Evolutionary conservation across 139 green algal genomes (phyloP), one percentile per base, ranked within the genome.

Genomic region (Tetratostichococcus sp.): DNA sequence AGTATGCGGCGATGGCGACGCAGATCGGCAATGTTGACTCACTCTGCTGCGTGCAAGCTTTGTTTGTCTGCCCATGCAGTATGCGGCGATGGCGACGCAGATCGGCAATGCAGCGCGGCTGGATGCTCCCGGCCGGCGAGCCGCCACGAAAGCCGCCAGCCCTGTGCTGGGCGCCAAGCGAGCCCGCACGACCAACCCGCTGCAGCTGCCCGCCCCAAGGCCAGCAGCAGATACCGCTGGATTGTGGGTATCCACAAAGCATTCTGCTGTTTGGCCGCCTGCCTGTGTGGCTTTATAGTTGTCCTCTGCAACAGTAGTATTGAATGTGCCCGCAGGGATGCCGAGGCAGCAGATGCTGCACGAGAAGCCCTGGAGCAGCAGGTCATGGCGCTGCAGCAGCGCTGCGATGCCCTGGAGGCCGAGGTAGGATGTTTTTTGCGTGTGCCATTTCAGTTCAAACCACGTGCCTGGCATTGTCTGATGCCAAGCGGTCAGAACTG

Each of bases 21-120:
- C 78, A 84, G 73, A 89, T 90, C 34, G 69, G 76, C 76, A 87
- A 71, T 23, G 72, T n/a, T n/a, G n/a, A n/a, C n/a, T n/a, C n/a
- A n/a, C n/a, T n/a, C n/a, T n/a, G n/a, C n/a, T n/a, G 30, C n/a
- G 25, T 62, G 2, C 71, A 78, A n/a, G 71, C 28, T 43, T 8
- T 14, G 11, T 42, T 32, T 25, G 14, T 21, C 26, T 66, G 5
- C 8, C 6, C 58, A 0, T 69, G 65, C 76, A 80, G 74, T 90
- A 90, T 30, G 86, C 84, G 2, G 75, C 82, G 16, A 50, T 85
- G 59, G 86, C 86, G 19, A 80, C 75, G 8, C 78, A 84, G 73
- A 89, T 90, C 35, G 69, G 76, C 74, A 87, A 72, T 25, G 73
- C 85, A 22, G 78, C 83, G 66, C 69, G 77, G 19, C 77, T 79